Evolutionary conservation across 1,284 basidiomycete genomes (phyloP), one percentile per base, ranked within the genome.

Genomic region (Cystobasidiaceae sp.): DNA sequence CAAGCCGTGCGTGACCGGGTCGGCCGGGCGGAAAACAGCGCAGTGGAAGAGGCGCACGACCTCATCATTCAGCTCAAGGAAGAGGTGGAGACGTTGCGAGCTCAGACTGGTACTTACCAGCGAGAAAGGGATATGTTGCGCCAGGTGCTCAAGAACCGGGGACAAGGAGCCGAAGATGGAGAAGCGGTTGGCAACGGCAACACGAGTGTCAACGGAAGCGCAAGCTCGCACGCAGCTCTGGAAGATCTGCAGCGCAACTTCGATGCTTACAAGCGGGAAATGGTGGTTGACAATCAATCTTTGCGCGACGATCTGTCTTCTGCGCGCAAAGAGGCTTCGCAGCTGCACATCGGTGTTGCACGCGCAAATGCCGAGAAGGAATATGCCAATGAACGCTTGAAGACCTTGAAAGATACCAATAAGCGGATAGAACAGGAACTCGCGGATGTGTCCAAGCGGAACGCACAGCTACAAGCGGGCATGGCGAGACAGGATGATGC

Each of bases 71-170:
- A 86, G 28, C 80, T 97, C 30, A 86, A 87, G 39, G 81, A 83
- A 23, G 86, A 93, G 74, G 79, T 97, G 1, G 85, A 83, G 75
- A 82, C 81, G 73, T 82, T 83, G 73, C 86, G 91, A 46, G 80
- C 80, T 43, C 83, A 86, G 63, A 84, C 89, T 51, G 86, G 87
- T 70, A 86, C 89, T 23, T 87, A 88, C 68, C 83, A 86, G 72
- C 87, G 89, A 75, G 94, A 97, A 76, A 81, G 91, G 3, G 96
- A 97, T 73, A 83, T 91, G 58, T 82, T 96, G 71, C 82, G 82
- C 32, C 84, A 96, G 81, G 80, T 93, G 15, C 69, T 68, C 8
- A 49, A 52, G 32, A 52, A 66, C 23, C 51, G 54, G 34, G 68
- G 62, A 19, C 48, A 49, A 34, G 11, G 28, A 11, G 19, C 23